Base-by-base conservation (phyloP, 1,284 basidiomycete genomes). In the Cerioporus squamosus region DNA sequence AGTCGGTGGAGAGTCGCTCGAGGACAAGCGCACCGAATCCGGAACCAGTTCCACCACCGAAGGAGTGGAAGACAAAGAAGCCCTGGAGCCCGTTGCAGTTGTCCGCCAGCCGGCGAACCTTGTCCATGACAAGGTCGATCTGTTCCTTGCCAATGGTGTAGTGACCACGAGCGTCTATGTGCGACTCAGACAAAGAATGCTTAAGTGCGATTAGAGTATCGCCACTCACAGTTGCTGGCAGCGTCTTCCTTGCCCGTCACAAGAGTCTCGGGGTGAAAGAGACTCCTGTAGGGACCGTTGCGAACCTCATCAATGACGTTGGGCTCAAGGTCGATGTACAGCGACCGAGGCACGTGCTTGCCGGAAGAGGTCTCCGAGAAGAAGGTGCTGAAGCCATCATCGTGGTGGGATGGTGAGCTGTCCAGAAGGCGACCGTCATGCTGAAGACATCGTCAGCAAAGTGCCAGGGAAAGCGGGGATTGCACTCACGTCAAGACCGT, bases 1-100 rank as follows among this genome's bases (percentile, higher is more conserved):
- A 99, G 79, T 99, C 97, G 66, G 94, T 95, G 38, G 96, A 97
- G 60, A 99, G 90, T 69, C 95, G 90, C 81, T 99, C 97, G 61
- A 99, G 90, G 62, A 99, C 88, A 69, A 99, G 89, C 61, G 97
- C 96, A 76, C 97, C 97, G 74, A 99, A 97, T 77, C 97, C 97
- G 61, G 97, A 99, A 70, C 97, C 97, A 70, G 97, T 99, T 79
- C 97, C 97, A 79, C 97, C 97, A 76, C 97, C 97, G 75, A 98
- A 98, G 51, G 97, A 99, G 84, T 99, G 97, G 91, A 99, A 99
- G 72, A 98, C 95, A 74, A 99, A 99, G 88, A 99, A 99, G 70
- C 97, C 97, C 80, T 99, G 97, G 44, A 99, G 90, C 73, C 97
- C 97, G 63, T 87, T 88, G 81, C 97, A 98, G 82, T 98, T 97